These are phyloP conservation scores for Ceriops tagal DNA, from an alignment of 345 rosid genomes.

Conservation along the genomic window DNA sequence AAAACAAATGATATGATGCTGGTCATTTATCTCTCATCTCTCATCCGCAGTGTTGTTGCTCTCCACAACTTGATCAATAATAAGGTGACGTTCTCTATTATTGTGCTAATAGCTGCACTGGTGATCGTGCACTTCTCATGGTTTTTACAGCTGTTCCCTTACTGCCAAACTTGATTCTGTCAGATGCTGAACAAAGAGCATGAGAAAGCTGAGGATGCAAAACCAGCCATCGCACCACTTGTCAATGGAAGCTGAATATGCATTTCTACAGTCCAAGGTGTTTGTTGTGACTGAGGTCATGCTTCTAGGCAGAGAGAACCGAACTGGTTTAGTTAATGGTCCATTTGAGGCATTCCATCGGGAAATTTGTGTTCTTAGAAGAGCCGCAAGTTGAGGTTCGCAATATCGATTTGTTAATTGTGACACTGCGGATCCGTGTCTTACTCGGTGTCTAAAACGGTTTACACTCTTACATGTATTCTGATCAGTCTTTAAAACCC, in stretches of 20 bases:
- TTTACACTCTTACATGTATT: too few relatives aligned
- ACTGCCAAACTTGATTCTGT: background rate
- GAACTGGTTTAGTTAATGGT: too few relatives aligned
- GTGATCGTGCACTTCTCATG: background rate
- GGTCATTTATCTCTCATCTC: constrained; percentile 68
- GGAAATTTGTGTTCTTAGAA: too few relatives aligned
- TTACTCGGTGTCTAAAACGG: too few relatives aligned
- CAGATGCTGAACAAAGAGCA: constrained; percentile 88
- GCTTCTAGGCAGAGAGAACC: too few relatives aligned
- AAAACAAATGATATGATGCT: constrained; percentile 89
- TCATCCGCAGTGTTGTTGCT: constrained; percentile 74
- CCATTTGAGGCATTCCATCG: too few relatives aligned
- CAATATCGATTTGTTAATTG: too few relatives aligned
- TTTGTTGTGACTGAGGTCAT: too few relatives aligned
- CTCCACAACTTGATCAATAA: constrained; percentile 89
- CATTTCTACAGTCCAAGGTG: too few relatives aligned
- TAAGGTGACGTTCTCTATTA: constrained; percentile 42
- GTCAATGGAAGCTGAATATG: constrained; percentile 33
- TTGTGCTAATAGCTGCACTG: background rate
- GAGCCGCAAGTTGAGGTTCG: too few relatives aligned
- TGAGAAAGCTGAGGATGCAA: constrained; percentile 71
- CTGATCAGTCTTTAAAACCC: too few relatives aligned
- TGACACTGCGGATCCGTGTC: too few relatives aligned
- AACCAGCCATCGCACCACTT: constrained; percentile 49
- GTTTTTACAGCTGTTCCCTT: background rate